Evolutionary conservation across 1,139 yeast species (phyloP), one percentile per base, ranked within the genome.

Genomic region (Candida buenavistaensis): DNA sequence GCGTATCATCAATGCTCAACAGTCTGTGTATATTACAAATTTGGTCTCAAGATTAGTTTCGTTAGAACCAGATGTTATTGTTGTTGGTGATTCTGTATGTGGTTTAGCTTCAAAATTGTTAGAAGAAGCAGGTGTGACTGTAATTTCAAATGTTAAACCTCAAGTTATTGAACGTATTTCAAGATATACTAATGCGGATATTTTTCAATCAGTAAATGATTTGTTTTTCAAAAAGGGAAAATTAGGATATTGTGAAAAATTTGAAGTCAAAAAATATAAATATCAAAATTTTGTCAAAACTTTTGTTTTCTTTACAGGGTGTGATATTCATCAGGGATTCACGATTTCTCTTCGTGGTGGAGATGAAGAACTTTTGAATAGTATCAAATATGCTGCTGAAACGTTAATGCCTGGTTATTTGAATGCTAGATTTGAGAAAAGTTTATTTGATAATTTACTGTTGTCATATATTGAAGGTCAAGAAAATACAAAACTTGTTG

Each of bases 1-100:
- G 40, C 82, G 88, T 38, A 86, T 95, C 3, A 83, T 92, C 1
- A 72, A 88, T 35, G 87, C 94, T 0, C 98, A 94, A 53, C 97
- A 92, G 52, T 70, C 76, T 30, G 97, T 92, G 44, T 90, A 85
- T 50, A 71, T 92, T 30, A 77, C 82, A 36, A 90, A 90, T 47
- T 68, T 92, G 32, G 95, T 89, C 0, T 83, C 83, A 3, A 71
- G 97, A 38, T 76, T 94, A 14, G 70, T 80, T 4, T 81, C 92
- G 0, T 62, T 92, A 37, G 78, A 75, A 33, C 97, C 99, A 0
- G 88, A 79, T 47, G 69, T 94, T 15, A 74, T 94, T 2, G 75
- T 90, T 22, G 84, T 87, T 9, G 90, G 92, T 6, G 87, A 87
- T 26, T 72, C 85, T 8, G 85, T 90, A 1, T 82, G 95, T 50